Conservation (phyloP, 768 basidiomycete genomes). For the Clathrus columnatus region DNA sequence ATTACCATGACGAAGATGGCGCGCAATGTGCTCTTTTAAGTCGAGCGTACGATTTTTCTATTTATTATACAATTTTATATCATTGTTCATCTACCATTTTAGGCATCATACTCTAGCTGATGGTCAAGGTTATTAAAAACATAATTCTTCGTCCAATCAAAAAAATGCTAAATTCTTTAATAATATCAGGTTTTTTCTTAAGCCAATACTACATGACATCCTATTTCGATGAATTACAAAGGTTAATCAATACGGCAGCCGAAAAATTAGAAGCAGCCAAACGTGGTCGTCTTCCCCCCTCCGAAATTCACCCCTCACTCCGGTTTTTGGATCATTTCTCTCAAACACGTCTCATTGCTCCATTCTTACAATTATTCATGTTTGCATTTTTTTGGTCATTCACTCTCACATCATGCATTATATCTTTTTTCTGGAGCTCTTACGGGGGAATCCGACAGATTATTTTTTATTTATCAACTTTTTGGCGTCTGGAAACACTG, state of each 20-base stretch:
- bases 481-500: not conserved
- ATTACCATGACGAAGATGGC: conserved; percentile 2
- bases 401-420: not conserved
- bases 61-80: not conserved
- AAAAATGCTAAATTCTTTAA: too few species aligned
- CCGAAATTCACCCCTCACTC: not conserved
- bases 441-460: not conserved
- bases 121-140: not conserved
- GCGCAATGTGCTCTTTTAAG: not conserved
- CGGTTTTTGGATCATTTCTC: not conserved
- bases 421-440: conserved; percentile 4
- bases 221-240: not conserved
- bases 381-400: not conserved
- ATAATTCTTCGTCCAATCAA: not conserved
- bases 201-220: conserved; percentile 3
- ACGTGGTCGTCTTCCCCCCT: not conserved
- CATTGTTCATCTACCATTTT: not conserved
- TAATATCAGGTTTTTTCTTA: conserved; percentile 1
- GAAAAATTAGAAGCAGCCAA: not conserved
- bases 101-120: conserved; percentile 1
- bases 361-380: not conserved
- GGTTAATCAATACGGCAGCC: not conserved
- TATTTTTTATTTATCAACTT: not conserved
- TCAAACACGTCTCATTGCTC: not conserved
- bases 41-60: not conserved